Base-by-base conservation (phyloP, 164 flowering plant species). In the Aristolochia californica region DNA sequence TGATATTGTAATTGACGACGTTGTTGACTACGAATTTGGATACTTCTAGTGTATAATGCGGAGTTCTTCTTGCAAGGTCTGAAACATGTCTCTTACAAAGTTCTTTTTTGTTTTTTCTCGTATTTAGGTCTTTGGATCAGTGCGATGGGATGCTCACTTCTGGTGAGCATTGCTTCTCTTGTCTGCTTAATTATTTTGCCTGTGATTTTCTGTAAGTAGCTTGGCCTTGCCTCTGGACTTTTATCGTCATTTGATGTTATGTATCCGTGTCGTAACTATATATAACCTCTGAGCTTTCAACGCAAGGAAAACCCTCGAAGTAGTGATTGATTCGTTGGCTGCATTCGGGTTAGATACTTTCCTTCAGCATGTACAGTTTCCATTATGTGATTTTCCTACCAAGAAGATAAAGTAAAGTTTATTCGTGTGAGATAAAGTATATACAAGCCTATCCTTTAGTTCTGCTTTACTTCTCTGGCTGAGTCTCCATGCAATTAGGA, bases 141-240 rank as follows among this genome's bases (percentile, higher is more conserved):
- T 62, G 95, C 99, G 20, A 69, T 94, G 95, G 97, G 93, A 24
- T 94, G 99, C 72, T 94, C 99, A 15, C 75, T 94, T 47, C 77
- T 94, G 85, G 97, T 94, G 70, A 90, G 99, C 85, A 72, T 90
- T 88, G 96, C 95, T 67, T 94, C 97, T 14, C 86, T 94, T 55
- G 70, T 94, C 68, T 94, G 97, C 77, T 71, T 94, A 65, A 80
- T 84, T 62, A 55, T 88, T 57, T 71, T 94, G 80, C 97, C 99
- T 27, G 57, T 88, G 40, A 77, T 94, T 44, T 83, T 86, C 44
- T 64, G 99, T 90, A 70, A 90, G 95, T 79, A 25, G 56, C 52
- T 57, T 45, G 10, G 50, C 25, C 47, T 40, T 17, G 23, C 38
- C 43, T 56, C 40, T 34, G 40, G 40, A 34, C 10, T 34, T 34